Evolutionary conservation across 352 stramenopile species (phyloP).

Genomic region (Saprolegnia diclina): DNA sequence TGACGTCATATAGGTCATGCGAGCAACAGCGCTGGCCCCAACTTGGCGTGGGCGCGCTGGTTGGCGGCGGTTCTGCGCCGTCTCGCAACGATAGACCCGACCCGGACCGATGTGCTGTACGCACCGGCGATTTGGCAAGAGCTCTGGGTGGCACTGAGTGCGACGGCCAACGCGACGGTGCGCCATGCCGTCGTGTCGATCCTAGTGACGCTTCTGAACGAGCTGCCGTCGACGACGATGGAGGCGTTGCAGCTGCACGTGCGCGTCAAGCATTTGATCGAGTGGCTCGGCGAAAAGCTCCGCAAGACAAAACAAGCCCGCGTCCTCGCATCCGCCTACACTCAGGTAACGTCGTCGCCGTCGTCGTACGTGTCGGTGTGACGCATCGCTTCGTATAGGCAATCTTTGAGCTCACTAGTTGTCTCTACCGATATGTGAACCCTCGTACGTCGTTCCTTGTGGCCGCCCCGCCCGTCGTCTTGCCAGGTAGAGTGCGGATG

Average conservation of each 20-base stretch:
- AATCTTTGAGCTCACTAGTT: not conserved
- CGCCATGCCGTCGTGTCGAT: not conserved
- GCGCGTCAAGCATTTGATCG: conserved; percentile 4
- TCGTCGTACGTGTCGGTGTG: too few relatives aligned
- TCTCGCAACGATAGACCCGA: not conserved
- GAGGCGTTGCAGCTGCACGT: not conserved
- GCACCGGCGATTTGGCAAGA: conserved; percentile 6
- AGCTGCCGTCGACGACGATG: not conserved
- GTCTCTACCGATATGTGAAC: not conserved
- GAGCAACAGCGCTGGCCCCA: not conserved
- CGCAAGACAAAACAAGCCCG: conserved; percentile 17
- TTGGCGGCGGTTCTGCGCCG: not conserved
- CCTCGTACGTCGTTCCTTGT: not conserved
- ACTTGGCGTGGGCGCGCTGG: conserved; percentile 19
- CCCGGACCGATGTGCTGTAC: not conserved
- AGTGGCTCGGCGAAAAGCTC: conserved; percentile 21
- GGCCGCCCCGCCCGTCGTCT: not conserved
- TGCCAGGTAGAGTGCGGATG: not conserved
- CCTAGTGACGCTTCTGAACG: not conserved
- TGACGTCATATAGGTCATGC: not conserved
- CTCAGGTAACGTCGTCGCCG: not conserved
- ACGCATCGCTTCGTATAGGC: too few relatives aligned
- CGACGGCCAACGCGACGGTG: conserved; percentile 12
- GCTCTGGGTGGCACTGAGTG: not conserved
- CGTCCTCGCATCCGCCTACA: conserved; percentile 1